Evolutionary conservation across 805 yeast species (phyloP).

Genomic region (Debaryomyces tyrocola): DNA sequence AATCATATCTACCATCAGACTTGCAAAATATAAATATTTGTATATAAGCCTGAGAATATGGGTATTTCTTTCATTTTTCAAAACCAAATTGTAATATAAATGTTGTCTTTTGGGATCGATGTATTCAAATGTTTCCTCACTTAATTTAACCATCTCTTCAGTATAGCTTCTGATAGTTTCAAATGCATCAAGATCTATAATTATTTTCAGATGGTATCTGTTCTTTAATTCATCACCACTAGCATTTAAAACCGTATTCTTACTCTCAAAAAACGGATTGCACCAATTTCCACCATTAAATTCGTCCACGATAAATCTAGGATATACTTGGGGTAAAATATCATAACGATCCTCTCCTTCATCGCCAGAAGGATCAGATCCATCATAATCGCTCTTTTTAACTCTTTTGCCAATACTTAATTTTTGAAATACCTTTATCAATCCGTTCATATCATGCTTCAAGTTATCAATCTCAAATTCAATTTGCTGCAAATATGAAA

Average conservation of each 20-base stretch:
- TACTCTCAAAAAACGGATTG: conserved; percentile 57
- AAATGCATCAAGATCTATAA: conserved; percentile 52
- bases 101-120: conserved; percentile 38
- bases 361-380: conserved; percentile 36
- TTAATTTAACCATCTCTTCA: conserved; percentile 36
- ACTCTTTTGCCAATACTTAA: conserved; percentile 35
- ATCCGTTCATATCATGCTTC: conserved; percentile 27
- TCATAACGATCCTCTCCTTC: conserved; percentile 36
- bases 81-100: conserved; percentile 32
- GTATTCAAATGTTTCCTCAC: conserved; percentile 42
- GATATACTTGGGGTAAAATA: conserved; percentile 62
- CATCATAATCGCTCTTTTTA: conserved; percentile 34
- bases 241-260: conserved; percentile 35
- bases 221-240: conserved; percentile 46
- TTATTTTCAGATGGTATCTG: conserved; percentile 41
- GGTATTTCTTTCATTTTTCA: conserved; percentile 47
- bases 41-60: conserved; percentile 54
- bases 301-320: conserved; percentile 63
- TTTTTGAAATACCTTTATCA: conserved; percentile 29
- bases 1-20: conserved; percentile 50
- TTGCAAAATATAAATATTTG: conserved; percentile 49
- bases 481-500: conserved; percentile 36
- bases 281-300: conserved; percentile 82
- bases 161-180: conserved; percentile 35
- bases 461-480: conserved; percentile 39